Evolutionary conservation across 257 asterid species (phyloP), one percentile per base, ranked within the genome.

Genomic region (Solanum ossicruentum): DNA sequence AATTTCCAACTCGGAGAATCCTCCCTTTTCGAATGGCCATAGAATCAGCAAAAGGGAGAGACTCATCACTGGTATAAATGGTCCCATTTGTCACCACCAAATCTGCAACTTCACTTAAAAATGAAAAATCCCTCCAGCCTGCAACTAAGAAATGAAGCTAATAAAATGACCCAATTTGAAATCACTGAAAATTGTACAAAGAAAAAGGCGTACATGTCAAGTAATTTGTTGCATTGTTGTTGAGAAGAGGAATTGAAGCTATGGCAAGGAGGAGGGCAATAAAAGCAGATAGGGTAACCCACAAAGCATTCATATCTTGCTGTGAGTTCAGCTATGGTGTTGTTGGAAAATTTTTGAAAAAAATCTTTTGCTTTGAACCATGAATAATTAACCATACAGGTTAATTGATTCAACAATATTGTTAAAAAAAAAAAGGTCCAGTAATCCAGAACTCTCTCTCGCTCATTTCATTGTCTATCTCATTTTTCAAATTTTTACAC

Each of bases 1-100:
- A 91, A 81, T 78, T 85, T 58, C 97, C 98, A 58, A 93, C 58
- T 36, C 93, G 90, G 32, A 95, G 85, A 89, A 95, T 86, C 67
- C 95, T 95, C 8, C 93, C 94, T 60, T 87, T 85, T 79, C 88
- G 90, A 87, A 95, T 84, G 81, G 98, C 98, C 93, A 95, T 93
- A 23, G 98, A 93, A 75, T 94, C 93, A 58, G 92, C 97, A 85
- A 93, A 91, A 28, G 93, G 97, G 41, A 88, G 88, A 84, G 91
- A 85, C n/a, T 71, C 90, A 84, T 94, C 93, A 86, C 94, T 88
- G 88, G 98, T 95, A 92, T 90, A 94, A 70, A 95, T 93, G 21
- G 93, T 91, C 86, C 93, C 98, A 86, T 95, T 94, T 0, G 78
- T 86, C 85, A 95, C 92, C 88, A 95, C 45, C 87, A 94, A 91